Evolutionary conservation across 2,329 filamentous ascomycete genomes (phyloP).

Genomic region (Alternaria novae-zelandiae): DNA sequence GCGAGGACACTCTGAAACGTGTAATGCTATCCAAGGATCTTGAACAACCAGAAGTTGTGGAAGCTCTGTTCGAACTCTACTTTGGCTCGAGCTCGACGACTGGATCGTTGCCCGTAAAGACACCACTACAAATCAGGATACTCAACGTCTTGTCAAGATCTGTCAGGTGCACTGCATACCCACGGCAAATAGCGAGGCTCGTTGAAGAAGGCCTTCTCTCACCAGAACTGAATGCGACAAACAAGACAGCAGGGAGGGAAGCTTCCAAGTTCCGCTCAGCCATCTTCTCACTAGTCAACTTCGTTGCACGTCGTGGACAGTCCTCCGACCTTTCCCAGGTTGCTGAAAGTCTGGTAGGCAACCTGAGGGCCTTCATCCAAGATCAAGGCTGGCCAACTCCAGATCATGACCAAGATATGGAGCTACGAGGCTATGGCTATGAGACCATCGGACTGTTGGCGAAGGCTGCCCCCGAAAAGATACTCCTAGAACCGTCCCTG

Average conservation of each 20-base stretch:
- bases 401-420: slow-evolving; percentile 61
- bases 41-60: slow-evolving; percentile 70
- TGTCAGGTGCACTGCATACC: slow-evolving; percentile 71
- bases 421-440: slow-evolving; percentile 80
- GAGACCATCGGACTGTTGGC: slow-evolving; percentile 87
- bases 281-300: slow-evolving; percentile 85
- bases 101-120: slow-evolving; percentile 56
- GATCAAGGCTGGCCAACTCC: slow-evolving; percentile 83
- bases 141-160: slow-evolving; percentile 80
- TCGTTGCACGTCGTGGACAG: slow-evolving; percentile 78
- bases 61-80: slow-evolving; percentile 75
- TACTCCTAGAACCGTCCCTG: slow-evolving; percentile 59
- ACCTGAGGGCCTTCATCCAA: slow-evolving; percentile 75
- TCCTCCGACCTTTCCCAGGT: slow-evolving; percentile 67
- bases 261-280: slow-evolving; percentile 80
- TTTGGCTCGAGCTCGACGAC: slow-evolving; percentile 58
- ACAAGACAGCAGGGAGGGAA: slow-evolving; percentile 68
- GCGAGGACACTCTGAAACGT: slow-evolving; percentile 87
- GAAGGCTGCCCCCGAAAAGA: slow-evolving; percentile 66
- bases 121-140: slow-evolving; percentile 78
- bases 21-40: slow-evolving; percentile 71
- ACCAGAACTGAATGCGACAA: slow-evolving; percentile 38
- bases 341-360: slow-evolving; percentile 70
- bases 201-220: slow-evolving; percentile 70
- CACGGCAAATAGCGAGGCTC: slow-evolving; percentile 70